Base-by-base conservation (phyloP, 108 stramenopile species). In the Conticribra weissflogii region DNA sequence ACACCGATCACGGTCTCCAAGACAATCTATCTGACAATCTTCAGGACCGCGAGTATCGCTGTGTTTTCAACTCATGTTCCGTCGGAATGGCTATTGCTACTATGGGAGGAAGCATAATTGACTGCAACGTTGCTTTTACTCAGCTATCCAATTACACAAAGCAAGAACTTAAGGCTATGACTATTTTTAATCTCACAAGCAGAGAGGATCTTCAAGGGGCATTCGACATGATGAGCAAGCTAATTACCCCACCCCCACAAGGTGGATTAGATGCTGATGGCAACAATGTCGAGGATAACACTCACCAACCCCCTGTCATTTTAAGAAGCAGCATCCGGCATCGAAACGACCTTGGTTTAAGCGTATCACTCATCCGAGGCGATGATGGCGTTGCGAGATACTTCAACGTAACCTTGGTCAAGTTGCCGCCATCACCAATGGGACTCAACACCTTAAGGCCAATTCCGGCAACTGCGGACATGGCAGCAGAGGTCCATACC, bases 21-120 rank as follows among this genome's bases (percentile, higher is more conserved):
- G 88, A 86, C 22, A 83, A 84, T 16, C 87, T 86, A 86, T 86
- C 86, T 0, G 76, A 77, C 31, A 53, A 33, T 9, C 34, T 78
- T 25, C 75, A 81, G 28, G 85, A 88, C 9, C 70, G 81, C 30
- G 89, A 95, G n/a, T 95, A 90, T 70, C 83, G 86, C n/a, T 76
- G 62, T 49, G 74, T 94, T 2, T 95, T 95, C 72, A 88, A 95
- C 58, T 92, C 89, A 0, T 92, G 89, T 53, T 79, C 90, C 5
- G 76, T 95, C 25, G 93, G 89, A 62, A 92, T 92, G 88, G 94
- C 94, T 0, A 89, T 93, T 47, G 95, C 95, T 29, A 88, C 92
- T 0, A 90, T 96, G 88, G 95, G 92, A 51, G 95, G 92, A 9
- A 86, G 90, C 0, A 92, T 96, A 56, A 90, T 96, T 55, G 92